Evolutionary conservation across 2,329 filamentous ascomycete genomes (phyloP).

Genomic region (Albifimbria verrucaria): DNA sequence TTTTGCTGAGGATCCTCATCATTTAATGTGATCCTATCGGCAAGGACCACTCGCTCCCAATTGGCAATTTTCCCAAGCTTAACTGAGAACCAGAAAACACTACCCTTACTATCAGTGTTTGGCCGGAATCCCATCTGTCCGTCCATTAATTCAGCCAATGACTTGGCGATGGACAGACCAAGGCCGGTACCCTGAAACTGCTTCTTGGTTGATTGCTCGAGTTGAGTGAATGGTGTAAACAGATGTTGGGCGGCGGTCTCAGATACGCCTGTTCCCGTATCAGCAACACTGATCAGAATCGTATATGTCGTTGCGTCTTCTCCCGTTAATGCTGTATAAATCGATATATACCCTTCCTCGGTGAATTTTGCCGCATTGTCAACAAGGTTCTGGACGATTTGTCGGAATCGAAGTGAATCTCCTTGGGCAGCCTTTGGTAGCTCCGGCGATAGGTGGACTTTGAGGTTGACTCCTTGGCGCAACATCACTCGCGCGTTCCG

Average conservation of each 20-base stretch:
- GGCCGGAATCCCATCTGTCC: conserved; percentile 40
- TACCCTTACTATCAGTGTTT: conserved; percentile 44
- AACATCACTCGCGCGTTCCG: conserved; percentile 45
- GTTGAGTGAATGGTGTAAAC: conserved; percentile 54
- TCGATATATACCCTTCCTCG: conserved; percentile 47
- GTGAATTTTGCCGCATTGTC: conserved; percentile 63
- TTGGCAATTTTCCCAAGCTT: conserved; percentile 33
- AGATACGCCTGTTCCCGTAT: conserved; percentile 53
- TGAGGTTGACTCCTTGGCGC: conserved; percentile 43
- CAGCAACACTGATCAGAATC: conserved; percentile 48
- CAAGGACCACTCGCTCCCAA: no score
- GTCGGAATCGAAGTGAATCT: conserved; percentile 57
- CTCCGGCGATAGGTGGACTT: conserved; percentile 37
- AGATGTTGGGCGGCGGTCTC: conserved; percentile 40
- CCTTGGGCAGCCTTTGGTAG: conserved; percentile 50
- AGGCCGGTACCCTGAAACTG: conserved; percentile 54
- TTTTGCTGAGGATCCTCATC: conserved; percentile 22
- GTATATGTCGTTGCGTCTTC: conserved; percentile 40
- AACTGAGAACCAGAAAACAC: conserved; percentile 50
- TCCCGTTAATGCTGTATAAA: conserved; percentile 35
- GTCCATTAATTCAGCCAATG: conserved; percentile 53
- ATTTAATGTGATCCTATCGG: no score
- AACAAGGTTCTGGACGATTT: conserved; percentile 60
- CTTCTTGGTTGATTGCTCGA: conserved; percentile 50
- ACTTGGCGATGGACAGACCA: conserved; percentile 56